Evolutionary conservation across 371 early-diverging fungal species (phyloP), one percentile per base, ranked within the genome.

Genomic region (Rhizopus microsporus): DNA sequence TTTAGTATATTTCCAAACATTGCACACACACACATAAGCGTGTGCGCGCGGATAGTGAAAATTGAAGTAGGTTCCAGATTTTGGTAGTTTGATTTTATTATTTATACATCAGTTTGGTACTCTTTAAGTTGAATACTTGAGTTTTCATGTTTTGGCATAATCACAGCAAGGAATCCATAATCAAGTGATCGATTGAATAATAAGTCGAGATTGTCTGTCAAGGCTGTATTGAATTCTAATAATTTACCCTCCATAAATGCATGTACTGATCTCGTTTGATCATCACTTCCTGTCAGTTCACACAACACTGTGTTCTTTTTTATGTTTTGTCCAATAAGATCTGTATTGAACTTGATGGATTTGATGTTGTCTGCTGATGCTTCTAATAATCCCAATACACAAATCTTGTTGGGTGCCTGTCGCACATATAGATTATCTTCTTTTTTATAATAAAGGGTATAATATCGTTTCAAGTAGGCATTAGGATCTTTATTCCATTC

Each of bases 401-500:
- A 82, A 13, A 80, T 64, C 59, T 74, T 77, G 55, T 74, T 82
- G 31, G 82, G 82, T 16, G 82, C 51, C 54, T 77, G 80, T 10
- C 76, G 74, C 42, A 75, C 68, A 52, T 77, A 78, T 5, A 76
- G 40, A 33, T 71, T 59, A 16, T 33, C 13, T 10, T 56, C 49
- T 34, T 63, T 57, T 33, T 74, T 59, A 49, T 63, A 77, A 48
- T 71, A 63, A 16, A 75, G 63, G 5, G 73, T 61, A 58, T 71
- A 82, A 35, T 82, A 82, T 13, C 69, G 72, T 15, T 47, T 40
- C 5, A 82, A 51, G 44, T 60, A 76, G 12, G 66, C 60, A 5
- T 60, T 61, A 3, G 71, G 59, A 39, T 79, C 63, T 0, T 58
- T 59, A 10, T 55, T 50, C 78, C 78, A 78, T 1, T 44, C 8